Conservation (phyloP, 164 flowering plant species). For the Kingdonia uniflora region DNA sequence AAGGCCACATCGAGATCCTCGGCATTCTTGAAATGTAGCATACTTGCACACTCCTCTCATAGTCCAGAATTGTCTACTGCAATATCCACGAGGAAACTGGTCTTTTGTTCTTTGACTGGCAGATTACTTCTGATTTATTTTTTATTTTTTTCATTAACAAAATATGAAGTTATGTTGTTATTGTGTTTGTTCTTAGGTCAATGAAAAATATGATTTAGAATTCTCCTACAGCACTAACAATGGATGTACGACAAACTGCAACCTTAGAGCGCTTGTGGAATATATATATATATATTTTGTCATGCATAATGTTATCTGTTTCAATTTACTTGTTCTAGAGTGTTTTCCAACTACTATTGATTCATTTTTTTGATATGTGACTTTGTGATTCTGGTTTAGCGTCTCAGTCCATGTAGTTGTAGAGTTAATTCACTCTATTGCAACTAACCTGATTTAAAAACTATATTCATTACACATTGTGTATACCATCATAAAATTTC, state of each 20-base stretch:
- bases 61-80: conserved; percentile 21
- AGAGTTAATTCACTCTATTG: too few species aligned
- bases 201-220: conserved; percentile 35
- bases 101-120: conserved; percentile 32
- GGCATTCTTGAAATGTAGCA: conserved; percentile 17
- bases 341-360: too few species aligned
- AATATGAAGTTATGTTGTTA: conserved; percentile 30
- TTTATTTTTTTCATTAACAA: conserved; percentile 10
- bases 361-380: too few species aligned
- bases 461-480: too few species aligned
- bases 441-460: too few species aligned
- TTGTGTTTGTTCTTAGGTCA: conserved; percentile 26
- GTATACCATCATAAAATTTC: too few species aligned
- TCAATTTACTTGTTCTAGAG: neutral
- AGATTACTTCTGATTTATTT: conserved; percentile 25
- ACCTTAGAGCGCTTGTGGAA: neutral
- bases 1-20: conserved; percentile 22
- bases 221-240: conserved; percentile 26
- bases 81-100: conserved; percentile 30
- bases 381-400: too few species aligned
- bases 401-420: too few species aligned
- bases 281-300: conserved; percentile 3
- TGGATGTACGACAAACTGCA: conserved; percentile 18
- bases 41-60: conserved; percentile 8
- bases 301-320: conserved; percentile 24